These are phyloP conservation scores for Parasitella parasitica DNA, from an alignment of 371 early-diverging fungal genomes.

Conservation along the genomic window DNA sequence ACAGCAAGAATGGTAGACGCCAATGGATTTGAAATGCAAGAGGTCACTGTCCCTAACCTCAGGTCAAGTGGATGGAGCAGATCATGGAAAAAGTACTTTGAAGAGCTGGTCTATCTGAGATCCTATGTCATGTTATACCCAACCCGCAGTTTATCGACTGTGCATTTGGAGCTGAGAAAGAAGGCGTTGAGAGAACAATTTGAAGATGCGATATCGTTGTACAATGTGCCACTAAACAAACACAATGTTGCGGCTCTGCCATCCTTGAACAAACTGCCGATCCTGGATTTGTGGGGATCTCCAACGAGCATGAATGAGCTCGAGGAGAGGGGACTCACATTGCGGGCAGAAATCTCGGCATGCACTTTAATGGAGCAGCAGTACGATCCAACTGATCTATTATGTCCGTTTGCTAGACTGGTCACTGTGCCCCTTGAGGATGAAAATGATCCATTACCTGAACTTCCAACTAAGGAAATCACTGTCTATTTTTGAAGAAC, in stretches of 20 bases:
- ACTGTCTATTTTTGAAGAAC: constrained; percentile 22
- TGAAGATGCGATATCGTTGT: constrained; percentile 36
- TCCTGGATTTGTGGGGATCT: constrained; percentile 57
- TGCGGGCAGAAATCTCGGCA: constrained; percentile 53
- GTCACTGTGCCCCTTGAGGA: constrained; percentile 30
- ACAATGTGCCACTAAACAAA: constrained; percentile 47
- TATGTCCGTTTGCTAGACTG: constrained; percentile 44
- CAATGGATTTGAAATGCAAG: constrained; percentile 36
- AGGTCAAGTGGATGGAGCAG: constrained; percentile 58
- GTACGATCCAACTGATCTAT: constrained; percentile 45
- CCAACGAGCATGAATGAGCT: constrained; percentile 31
- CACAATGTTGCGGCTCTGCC: constrained; percentile 38
- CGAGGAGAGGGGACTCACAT: constrained; percentile 37
- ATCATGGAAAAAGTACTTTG: constrained; percentile 64
- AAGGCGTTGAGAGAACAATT: constrained; percentile 38
- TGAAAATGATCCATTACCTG: constrained; percentile 32
- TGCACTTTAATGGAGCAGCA: constrained; percentile 29
- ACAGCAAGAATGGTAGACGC: constrained; percentile 52
- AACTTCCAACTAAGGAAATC: constrained; percentile 31
- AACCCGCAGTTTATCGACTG: constrained; percentile 50
- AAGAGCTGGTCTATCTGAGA: constrained; percentile 62
- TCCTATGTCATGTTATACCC: constrained; percentile 67
- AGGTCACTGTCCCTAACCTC: not conserved
- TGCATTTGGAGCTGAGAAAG: constrained; percentile 52
- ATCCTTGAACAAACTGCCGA: constrained; percentile 38